phyloP scores from a whole-genome alignment of 2,329 filamentous ascomycete genomes.

The Aphanoascus verrucosus region DNA sequence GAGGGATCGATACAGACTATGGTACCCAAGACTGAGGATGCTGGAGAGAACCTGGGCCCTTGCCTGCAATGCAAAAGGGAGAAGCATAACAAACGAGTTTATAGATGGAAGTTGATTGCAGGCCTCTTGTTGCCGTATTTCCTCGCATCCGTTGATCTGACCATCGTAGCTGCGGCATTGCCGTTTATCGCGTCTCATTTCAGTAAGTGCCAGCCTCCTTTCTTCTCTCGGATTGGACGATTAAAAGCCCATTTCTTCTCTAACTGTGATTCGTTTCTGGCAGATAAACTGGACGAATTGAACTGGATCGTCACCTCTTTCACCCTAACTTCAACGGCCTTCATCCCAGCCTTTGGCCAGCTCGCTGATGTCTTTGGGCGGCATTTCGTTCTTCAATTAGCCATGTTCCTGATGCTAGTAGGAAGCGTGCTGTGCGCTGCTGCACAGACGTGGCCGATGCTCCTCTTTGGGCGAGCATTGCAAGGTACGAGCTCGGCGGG shows the following conservation, averaged over 20 bases:
- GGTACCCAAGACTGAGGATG: not conserved
- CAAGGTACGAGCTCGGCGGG: conserved; percentile 55
- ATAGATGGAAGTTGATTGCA: conserved; percentile 50
- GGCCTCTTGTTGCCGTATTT: conserved; percentile 52
- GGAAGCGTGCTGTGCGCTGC: conserved; percentile 54
- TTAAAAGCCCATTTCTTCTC: no score
- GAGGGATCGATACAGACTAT: not conserved
- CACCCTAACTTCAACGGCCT: conserved; percentile 56
- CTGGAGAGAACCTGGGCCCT: not conserved
- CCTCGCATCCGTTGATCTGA: conserved; percentile 53
- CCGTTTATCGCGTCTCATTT: conserved; percentile 57
- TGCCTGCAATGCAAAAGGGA: conserved; percentile 25
- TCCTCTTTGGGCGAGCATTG: conserved; percentile 53
- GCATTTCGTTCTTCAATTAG: conserved; percentile 47
- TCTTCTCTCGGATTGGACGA: not conserved
- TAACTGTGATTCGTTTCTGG: not conserved
- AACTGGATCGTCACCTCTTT: conserved; percentile 63
- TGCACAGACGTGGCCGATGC: conserved; percentile 46
- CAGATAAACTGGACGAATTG: conserved; percentile 46
- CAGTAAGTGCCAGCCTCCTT: conserved; percentile 30
- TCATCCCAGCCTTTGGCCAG: conserved; percentile 56
- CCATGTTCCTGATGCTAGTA: conserved; percentile 47
- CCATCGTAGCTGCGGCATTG: conserved; percentile 51
- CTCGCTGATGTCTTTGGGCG: conserved; percentile 56
- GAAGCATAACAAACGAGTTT: conserved; percentile 28